Evolutionary conservation across 257 asterid genomes (phyloP), one percentile per base, ranked within the genome.

Genomic region (Scutellaria galericulata): DNA sequence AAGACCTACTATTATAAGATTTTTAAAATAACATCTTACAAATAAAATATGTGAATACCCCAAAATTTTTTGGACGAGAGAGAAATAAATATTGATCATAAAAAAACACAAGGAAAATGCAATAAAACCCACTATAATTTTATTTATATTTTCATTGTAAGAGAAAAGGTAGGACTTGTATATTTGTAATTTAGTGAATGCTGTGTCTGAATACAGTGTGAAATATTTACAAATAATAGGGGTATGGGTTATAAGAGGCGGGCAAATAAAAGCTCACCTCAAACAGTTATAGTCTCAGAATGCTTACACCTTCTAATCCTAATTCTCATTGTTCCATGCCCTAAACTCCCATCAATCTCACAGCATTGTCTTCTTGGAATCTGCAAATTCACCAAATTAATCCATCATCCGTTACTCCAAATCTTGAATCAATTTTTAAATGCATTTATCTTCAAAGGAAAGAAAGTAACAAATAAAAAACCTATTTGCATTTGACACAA

Each of bases 291-390:
- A 2, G 86, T 79, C 80, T 93, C 97, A 9, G 75, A 71, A 2
- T 73, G 81, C 67, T 70, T 79, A 72, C 98, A 93, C 66, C 73
- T 88, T 56, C 96, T 86, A 24, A 90, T 76, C 72, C 71, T 61
- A 44, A 90, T 72, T 31, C 82, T 82, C 91, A 93, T 76, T 6
- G 71, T 78, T 13, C 74, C 81, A 7, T 78, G 57, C 68, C 71
- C 77, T 50, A 71, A 76, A 60, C 77, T 55, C 44, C 80, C 81
- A 22, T 63, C 72, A 0, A 87, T 80, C 54, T 90, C 93, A 47
- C 97, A 87, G 69, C 96, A 90, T 5, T 84, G 89, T 75, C 97
- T 78, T 48, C 93, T 83, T 0, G 87, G 85, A 22, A 74, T 79
- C 96, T 93, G 90, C 88, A 83, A 24, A 56, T 64, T 53, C 15